Evolutionary conservation across 352 stramenopile species (phyloP), one percentile per base, ranked within the genome.

Genomic region (Phytophthora agathidicida): DNA sequence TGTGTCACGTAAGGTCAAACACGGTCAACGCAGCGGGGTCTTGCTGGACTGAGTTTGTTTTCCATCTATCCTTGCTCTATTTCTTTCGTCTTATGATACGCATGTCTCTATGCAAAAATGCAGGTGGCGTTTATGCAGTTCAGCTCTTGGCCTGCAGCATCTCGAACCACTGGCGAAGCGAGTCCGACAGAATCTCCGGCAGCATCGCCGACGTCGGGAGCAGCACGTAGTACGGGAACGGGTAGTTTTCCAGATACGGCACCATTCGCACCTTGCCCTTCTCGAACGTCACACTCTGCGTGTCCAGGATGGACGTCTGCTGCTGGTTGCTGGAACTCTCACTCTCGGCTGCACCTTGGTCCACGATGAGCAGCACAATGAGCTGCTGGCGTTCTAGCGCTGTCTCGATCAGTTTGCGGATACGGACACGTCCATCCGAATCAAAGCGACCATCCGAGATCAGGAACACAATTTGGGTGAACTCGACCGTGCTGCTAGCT

Each of bases 111-210:
- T n/a, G n/a, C n/a, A n/a, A n/a, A n/a, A n/a, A n/a, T n/a, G n/a
- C n/a, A n/a, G n/a, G n/a, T n/a, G n/a, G n/a, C n/a, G n/a, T n/a
- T 56, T 7, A 30, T 30, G 19, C 37, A 35, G 31, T 24, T 73
- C 33, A 85, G 43, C 50, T 79, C 55, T 89, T 86, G 70, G 86
- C 86, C 63, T 90, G 77, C 8, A 96, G 71, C 79, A 99, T 97
- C 84, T 99, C 98, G 71, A 99, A 99, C 98, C 98, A 99, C 73
- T 99, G 98, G 42, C 96, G 95, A 7, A 99, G 80, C 23, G 96
- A 97, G 75, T 99, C 98, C 14, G 97, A 98, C n/a, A 99, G 80
- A 30, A 99, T 98, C 69, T 99, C 97, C 14, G 98, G 98, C 31
- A 99, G 80, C 59, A 95, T 77, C 22, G 88, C 72, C 33, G 99